Conservation (phyloP, 768 basidiomycete genomes). For the Leccinum longicurvipes region DNA sequence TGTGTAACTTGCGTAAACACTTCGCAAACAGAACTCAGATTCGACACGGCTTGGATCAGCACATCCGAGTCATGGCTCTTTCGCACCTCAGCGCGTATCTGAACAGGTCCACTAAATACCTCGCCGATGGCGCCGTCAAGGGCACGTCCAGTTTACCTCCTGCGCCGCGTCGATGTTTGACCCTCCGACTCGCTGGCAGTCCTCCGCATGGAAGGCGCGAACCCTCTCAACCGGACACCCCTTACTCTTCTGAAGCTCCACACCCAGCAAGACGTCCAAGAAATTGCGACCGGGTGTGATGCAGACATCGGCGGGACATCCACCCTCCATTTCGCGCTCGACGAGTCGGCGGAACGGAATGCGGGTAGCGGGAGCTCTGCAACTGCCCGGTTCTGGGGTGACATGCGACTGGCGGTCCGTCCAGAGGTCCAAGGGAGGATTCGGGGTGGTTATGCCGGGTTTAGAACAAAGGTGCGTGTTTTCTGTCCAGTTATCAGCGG, state of each 20-base stretch:
- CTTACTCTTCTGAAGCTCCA: slow-evolving; percentile 66
- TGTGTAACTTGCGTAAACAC: too few species aligned
- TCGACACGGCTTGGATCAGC: too few species aligned
- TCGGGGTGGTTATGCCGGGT: slow-evolving; percentile 86
- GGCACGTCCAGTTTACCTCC: slow-evolving; percentile 30
- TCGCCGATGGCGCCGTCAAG: slow-evolving; percentile 41
- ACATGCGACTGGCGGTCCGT: slow-evolving; percentile 68
- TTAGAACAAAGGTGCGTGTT: slow-evolving; percentile 72
- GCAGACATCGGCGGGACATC: slow-evolving; percentile 84
- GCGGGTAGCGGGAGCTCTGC: slow-evolving; percentile 44
- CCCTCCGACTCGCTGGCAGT: slow-evolving; percentile 39
- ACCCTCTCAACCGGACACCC: slow-evolving; percentile 57
- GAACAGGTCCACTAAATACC: slow-evolving; percentile 36
- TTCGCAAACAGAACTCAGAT: neutral
- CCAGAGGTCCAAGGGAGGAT: slow-evolving; percentile 65
- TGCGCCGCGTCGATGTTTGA: slow-evolving; percentile 8
- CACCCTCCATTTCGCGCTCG: slow-evolving; percentile 72
- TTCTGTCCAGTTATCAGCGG: neutral
- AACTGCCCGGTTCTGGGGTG: slow-evolving; percentile 75
- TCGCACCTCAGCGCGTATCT: slow-evolving; percentile 32
- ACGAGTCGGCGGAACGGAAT: slow-evolving; percentile 47
- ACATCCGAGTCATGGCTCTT: slow-evolving; percentile 22
- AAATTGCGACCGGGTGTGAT: slow-evolving; percentile 82
- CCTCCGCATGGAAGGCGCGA: slow-evolving; percentile 73
- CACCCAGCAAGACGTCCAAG: slow-evolving; percentile 49